Conservation (phyloP, 2,329 filamentous ascomycete genomes). For the Colletotrichum sp. region DNA sequence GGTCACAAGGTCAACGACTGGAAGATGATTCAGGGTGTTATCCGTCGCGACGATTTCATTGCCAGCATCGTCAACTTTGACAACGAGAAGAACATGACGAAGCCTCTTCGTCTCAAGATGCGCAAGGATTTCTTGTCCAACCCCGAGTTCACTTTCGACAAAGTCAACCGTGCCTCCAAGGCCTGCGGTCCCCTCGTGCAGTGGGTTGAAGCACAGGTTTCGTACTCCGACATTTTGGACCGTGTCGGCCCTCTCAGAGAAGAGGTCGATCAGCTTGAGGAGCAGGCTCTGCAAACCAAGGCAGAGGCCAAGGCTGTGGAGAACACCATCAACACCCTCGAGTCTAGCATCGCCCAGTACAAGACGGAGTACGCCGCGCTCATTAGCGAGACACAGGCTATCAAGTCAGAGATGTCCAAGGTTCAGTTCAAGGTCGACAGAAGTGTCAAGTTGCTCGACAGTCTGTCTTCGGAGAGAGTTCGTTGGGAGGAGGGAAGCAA, state of each 20-base stretch:
- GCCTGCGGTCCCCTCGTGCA: conserved; percentile 96
- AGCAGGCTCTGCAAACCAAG: conserved; percentile 89
- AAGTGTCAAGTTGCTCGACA: conserved; percentile 92
- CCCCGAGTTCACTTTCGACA: conserved; percentile 94
- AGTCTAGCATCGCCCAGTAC: conserved; percentile 91
- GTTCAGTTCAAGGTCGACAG: conserved; percentile 98
- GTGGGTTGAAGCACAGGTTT: conserved; percentile 96
- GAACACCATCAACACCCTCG: conserved; percentile 82
- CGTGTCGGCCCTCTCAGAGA: conserved; percentile 90
- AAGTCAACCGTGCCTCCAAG: conserved; percentile 94
- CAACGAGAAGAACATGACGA: conserved; percentile 95
- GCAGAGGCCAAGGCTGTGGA: conserved; percentile 92
- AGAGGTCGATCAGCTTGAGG: conserved; percentile 86
- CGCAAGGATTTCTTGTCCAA: conserved; percentile 89
- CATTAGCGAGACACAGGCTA: conserved; percentile 95
- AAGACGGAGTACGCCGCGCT: conserved; percentile 95
- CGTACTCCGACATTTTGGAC: conserved; percentile 96
- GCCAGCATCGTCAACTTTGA: conserved; percentile 97
- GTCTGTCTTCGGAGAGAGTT: conserved; percentile 88
- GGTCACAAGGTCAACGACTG: conserved; percentile 90
- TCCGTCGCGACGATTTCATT: conserved; percentile 95
- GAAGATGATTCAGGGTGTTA: conserved; percentile 88
- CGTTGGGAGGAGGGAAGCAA: conserved; percentile 98
- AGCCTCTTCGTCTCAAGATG: conserved; percentile 82
- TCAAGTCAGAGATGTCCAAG: conserved; percentile 95